These are phyloP conservation scores for Multifurca ochricompacta DNA, from an alignment of 768 basidiomycete genomes.

Conservation along the genomic window DNA sequence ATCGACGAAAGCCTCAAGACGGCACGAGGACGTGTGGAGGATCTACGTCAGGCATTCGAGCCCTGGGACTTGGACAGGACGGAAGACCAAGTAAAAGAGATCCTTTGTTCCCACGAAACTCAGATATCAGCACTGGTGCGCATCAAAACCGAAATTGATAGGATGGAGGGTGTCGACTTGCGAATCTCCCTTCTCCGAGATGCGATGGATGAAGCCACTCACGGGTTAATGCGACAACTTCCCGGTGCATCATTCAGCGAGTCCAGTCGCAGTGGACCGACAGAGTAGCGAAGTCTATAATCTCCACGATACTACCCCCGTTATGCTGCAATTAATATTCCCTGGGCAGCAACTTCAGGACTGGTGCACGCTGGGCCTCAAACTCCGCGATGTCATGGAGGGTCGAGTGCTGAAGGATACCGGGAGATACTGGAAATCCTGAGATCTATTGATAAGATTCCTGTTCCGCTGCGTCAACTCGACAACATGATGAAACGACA, in stretches of 20 bases:
- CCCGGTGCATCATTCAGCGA: background rate
- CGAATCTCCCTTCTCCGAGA: background rate
- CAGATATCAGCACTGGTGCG: background rate
- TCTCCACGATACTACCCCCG: too few species aligned
- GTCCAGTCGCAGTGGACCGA: too few species aligned
- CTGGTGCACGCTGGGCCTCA: background rate
- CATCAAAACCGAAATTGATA: background rate
- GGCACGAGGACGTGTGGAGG: background rate
- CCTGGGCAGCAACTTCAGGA: background rate
- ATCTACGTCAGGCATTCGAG: background rate
- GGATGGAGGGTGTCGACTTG: background rate
- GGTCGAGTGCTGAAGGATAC: background rate
- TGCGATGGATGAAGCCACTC: background rate
- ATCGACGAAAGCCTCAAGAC: background rate
- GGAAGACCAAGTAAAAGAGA: background rate
- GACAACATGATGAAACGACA: background rate
- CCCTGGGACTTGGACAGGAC: background rate
- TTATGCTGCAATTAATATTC: background rate
- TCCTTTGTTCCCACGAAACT: background rate
- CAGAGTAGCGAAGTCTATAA: too few species aligned
- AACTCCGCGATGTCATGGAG: background rate
- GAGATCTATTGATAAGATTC: background rate
- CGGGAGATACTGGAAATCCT: background rate
- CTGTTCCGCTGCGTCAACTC: background rate
- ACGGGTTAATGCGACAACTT: background rate